A percentile compares a stretch with the other conserved stretches of the same genome.
Conservation (phyloP, 805 yeast genomes). For the Saccharomycopsis fermentans region DNA sequence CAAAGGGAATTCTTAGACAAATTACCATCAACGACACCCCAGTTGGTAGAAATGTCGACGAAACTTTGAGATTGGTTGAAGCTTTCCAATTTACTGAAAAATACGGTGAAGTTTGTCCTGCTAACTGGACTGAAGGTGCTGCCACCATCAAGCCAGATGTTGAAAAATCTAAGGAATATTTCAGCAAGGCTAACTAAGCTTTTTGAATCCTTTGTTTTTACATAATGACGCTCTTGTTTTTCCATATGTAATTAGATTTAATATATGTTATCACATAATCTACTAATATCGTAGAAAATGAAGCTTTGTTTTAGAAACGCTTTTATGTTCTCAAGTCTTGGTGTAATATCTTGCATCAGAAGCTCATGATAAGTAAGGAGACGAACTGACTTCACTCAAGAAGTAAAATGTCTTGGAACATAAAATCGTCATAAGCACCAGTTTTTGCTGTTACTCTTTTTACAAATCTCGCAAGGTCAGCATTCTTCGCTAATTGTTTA, state of each 20-base stretch:
- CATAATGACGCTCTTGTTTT: conserved; percentile 24
- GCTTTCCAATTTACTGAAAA: conserved; percentile 99
- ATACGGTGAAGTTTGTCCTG: conserved; percentile 99
- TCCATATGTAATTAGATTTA: background rate
- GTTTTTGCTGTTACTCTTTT: too few relatives aligned
- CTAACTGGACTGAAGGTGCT: conserved; percentile 96
- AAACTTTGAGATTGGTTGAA: conserved; percentile 92
- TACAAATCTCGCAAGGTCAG: too few relatives aligned
- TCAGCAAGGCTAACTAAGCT: conserved; percentile 47
- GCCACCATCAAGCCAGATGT: conserved; percentile 86
- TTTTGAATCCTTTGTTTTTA: conserved; percentile 32
- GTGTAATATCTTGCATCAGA: too few relatives aligned
- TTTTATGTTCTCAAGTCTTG: too few relatives aligned
- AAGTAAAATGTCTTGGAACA: too few relatives aligned
- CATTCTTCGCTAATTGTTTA: too few relatives aligned
- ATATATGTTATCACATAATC: too few relatives aligned
- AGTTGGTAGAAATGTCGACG: conserved; percentile 98
- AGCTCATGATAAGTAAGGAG: too few relatives aligned
- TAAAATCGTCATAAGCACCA: too few relatives aligned
- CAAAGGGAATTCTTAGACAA: conserved; percentile 91
- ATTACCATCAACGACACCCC: conserved; percentile 97
- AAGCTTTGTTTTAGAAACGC: too few relatives aligned
- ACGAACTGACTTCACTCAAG: too few relatives aligned
- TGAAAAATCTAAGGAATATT: conserved; percentile 70
- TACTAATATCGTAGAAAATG: too few relatives aligned